phyloP scores from a whole-genome alignment of 192 early-diverging fungal genomes.

The Coemansia sp. region DNA sequence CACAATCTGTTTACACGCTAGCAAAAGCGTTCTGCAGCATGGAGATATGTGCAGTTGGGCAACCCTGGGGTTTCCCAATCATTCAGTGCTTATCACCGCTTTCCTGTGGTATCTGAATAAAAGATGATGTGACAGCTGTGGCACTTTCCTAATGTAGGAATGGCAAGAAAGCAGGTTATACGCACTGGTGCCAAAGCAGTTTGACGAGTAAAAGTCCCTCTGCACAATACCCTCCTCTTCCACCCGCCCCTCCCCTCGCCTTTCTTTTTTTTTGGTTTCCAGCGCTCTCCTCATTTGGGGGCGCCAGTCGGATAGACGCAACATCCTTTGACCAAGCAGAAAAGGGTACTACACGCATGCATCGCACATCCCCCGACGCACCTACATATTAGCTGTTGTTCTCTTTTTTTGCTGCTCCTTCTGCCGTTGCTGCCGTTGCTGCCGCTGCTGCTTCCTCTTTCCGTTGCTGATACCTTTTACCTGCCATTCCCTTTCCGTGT shows the following conservation, averaged over 20 bases:
- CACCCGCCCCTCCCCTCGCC: constrained; percentile 1
- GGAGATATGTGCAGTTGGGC: not conserved
- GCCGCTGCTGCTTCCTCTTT: not conserved
- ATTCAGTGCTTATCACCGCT: not conserved
- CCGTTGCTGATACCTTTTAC: not conserved
- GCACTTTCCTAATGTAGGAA: constrained; percentile 4
- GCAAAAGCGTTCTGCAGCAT: not conserved
- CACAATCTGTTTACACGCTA: not conserved
- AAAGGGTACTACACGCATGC: not conserved
- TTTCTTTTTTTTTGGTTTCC: not conserved
- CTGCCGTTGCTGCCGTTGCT: not conserved
- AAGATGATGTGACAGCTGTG: not conserved
- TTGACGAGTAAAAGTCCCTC: not conserved
- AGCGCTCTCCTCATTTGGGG: not conserved
- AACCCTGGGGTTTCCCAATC: not conserved
- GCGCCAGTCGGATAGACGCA: not conserved
- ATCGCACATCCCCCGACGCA: not conserved
- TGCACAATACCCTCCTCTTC: not conserved
- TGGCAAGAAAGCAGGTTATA: not conserved
- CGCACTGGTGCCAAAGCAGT: not conserved
- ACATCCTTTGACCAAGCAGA: not conserved
- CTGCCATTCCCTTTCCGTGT: not conserved
- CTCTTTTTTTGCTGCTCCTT: not conserved
- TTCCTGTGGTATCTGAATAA: not conserved
- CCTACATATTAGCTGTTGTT: constrained; percentile 2